Conservation (phyloP, 1,284 basidiomycete species). For the Ganoderma resinaceum region DNA sequence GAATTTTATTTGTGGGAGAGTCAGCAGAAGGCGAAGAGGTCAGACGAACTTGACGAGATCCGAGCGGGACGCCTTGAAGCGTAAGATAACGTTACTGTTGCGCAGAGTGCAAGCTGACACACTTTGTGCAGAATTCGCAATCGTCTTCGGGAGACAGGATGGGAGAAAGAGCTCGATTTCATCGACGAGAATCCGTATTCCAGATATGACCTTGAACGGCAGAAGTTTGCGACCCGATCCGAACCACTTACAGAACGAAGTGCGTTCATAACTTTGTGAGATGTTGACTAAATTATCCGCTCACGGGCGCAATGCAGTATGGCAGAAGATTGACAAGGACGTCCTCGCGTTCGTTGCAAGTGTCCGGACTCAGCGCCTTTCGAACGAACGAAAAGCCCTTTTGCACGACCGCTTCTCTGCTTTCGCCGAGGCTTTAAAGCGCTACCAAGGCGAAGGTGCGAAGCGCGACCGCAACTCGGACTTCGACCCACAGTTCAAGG, state of each 20-base stretch:
- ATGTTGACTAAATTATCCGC: neutral
- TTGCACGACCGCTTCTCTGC: neutral
- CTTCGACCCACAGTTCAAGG: neutral
- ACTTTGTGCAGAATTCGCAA: neutral
- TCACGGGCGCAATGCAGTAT: neutral
- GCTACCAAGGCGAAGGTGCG: neutral
- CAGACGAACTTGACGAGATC: conserved; percentile 1
- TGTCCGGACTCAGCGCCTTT: neutral
- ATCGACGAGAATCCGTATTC: neutral
- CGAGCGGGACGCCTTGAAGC: neutral
- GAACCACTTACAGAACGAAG: conserved; percentile 10
- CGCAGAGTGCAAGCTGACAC: neutral
- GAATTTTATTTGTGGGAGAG: neutral
- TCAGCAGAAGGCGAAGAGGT: conserved; percentile 2
- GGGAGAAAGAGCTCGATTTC: neutral
- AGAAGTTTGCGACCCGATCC: conserved; percentile 5
- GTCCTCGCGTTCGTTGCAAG: conserved; percentile 1
- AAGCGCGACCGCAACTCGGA: neutral
- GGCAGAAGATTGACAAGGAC: conserved; percentile 3
- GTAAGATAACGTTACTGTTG: neutral
- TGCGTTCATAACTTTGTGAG: neutral
- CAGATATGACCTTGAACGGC: neutral
- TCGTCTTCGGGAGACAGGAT: neutral
- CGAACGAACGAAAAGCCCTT: neutral
- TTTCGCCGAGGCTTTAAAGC: neutral